phyloP scores from a whole-genome alignment of 306 rosid genomes.

The Rosa lucieae region DNA sequence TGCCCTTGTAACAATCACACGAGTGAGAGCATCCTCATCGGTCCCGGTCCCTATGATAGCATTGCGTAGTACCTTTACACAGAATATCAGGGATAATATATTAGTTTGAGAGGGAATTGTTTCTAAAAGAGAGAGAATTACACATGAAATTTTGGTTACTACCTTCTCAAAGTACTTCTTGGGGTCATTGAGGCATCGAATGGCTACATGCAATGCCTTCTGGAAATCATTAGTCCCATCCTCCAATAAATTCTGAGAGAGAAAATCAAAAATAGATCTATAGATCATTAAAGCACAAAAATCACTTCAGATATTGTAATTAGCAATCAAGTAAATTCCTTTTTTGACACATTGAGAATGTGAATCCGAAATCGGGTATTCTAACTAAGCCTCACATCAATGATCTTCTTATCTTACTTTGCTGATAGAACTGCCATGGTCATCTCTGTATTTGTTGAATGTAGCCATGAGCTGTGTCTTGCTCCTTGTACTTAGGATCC shows the following conservation, averaged over 20 bases:
- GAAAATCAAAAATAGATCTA: background rate
- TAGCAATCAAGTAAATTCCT: background rate
- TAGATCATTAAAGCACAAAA: too few species aligned
- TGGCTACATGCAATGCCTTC: slow-evolving; percentile 49
- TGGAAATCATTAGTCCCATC: slow-evolving; percentile 44
- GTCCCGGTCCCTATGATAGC: slow-evolving; percentile 56
- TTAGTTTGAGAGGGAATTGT: background rate
- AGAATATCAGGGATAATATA: background rate
- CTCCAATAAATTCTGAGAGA: slow-evolving; percentile 50
- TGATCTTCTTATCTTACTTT: slow-evolving; percentile 38
- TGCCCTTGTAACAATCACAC: slow-evolving; percentile 76
- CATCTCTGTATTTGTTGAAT: slow-evolving; percentile 73
- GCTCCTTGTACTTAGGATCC: slow-evolving; percentile 73
- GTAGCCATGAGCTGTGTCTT: slow-evolving; percentile 68
- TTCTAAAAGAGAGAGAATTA: background rate
- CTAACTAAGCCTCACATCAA: too few species aligned
- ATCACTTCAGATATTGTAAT: background rate
- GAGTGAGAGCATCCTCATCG: slow-evolving; percentile 71
- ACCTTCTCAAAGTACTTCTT: slow-evolving; percentile 80
- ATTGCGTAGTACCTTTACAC: slow-evolving; percentile 50
- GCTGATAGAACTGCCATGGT: slow-evolving; percentile 53
- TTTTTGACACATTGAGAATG: background rate
- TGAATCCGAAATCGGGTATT: background rate
- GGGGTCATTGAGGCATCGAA: slow-evolving; percentile 59
- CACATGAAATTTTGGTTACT: background rate